Evolutionary conservation across 495 filamentous ascomycete species (phyloP).

Genomic region (Hypoxylon rickii): DNA sequence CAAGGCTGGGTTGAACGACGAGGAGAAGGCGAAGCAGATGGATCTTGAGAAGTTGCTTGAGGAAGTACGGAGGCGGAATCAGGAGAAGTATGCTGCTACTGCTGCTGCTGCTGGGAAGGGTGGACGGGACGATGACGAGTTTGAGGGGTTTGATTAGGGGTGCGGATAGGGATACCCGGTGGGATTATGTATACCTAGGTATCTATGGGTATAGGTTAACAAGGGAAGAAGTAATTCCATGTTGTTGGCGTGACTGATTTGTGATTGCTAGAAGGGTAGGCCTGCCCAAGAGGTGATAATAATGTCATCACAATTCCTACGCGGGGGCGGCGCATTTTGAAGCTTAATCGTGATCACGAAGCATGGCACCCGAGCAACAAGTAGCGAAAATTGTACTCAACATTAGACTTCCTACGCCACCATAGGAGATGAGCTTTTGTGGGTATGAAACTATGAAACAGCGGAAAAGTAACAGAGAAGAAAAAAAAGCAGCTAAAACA

Average conservation of each 20-base stretch:
- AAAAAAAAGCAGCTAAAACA: slow-evolving; percentile 1
- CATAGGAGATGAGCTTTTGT: slow-evolving; percentile 12
- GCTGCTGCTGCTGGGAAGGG: slow-evolving; percentile 29
- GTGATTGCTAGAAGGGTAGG: too few relatives aligned
- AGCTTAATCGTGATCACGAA: too few relatives aligned
- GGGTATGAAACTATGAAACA: slow-evolving; percentile 3
- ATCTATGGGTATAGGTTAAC: not conserved
- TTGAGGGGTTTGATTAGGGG: slow-evolving; percentile 48
- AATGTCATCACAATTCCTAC: too few relatives aligned
- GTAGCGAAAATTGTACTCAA: too few relatives aligned
- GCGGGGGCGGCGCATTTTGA: too few relatives aligned
- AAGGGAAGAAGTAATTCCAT: too few relatives aligned
- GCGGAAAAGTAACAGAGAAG: slow-evolving; percentile 8
- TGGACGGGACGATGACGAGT: slow-evolving; percentile 42
- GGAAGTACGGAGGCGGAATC: slow-evolving; percentile 63
- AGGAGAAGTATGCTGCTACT: slow-evolving; percentile 47
- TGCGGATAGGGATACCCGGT: slow-evolving; percentile 20
- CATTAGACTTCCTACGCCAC: too few relatives aligned
- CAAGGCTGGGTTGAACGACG: slow-evolving; percentile 70
- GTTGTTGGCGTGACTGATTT: too few relatives aligned
- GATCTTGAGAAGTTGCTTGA: slow-evolving; percentile 77
- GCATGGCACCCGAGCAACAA: too few relatives aligned
- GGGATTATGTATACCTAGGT: not conserved
- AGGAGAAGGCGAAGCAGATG: slow-evolving; percentile 68
- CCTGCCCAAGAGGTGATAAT: too few relatives aligned